Evolutionary conservation across 1,284 basidiomycete species (phyloP).

Genomic region (Rhodotorula sp.): DNA sequence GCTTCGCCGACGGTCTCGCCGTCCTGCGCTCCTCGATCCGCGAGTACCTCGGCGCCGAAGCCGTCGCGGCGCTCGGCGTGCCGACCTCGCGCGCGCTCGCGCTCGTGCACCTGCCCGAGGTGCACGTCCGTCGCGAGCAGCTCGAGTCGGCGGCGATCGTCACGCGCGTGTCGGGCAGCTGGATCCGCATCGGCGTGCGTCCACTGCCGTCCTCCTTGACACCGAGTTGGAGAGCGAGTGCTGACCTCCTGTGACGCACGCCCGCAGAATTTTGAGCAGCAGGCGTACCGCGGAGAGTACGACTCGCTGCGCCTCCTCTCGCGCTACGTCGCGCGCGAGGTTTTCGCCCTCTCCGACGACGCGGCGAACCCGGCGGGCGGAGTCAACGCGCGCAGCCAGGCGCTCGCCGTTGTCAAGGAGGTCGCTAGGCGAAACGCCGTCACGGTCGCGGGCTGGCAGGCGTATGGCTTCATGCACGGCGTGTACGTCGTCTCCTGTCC

Average conservation of each 20-base stretch:
- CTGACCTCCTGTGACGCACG: too few relatives aligned
- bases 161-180: constrained; percentile 82
- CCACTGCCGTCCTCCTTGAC: accelerated
- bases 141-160: constrained; percentile 76
- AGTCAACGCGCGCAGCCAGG: constrained; percentile 41
- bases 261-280: constrained; percentile 43
- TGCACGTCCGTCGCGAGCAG: constrained; percentile 77
- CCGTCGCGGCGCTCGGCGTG: constrained; percentile 81
- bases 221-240: neutral
- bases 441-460: constrained; percentile 92
- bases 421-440: constrained; percentile 76
- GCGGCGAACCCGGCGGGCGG: neutral
- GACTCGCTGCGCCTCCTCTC: constrained; percentile 68
- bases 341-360: constrained; percentile 51
- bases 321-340: constrained; percentile 63
- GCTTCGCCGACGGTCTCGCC: constrained; percentile 87
- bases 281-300: constrained; percentile 64
- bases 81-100: constrained; percentile 87
- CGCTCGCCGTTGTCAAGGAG: constrained; percentile 67
- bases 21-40: constrained; percentile 88
- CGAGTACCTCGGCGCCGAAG: constrained; percentile 67
- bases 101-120: constrained; percentile 71
- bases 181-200: constrained; percentile 78
- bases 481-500: neutral
- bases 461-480: constrained; percentile 48